These are phyloP conservation scores for Leccinum subrobustum DNA, from an alignment of 1,284 basidiomycete genomes.

Conservation along the genomic window DNA sequence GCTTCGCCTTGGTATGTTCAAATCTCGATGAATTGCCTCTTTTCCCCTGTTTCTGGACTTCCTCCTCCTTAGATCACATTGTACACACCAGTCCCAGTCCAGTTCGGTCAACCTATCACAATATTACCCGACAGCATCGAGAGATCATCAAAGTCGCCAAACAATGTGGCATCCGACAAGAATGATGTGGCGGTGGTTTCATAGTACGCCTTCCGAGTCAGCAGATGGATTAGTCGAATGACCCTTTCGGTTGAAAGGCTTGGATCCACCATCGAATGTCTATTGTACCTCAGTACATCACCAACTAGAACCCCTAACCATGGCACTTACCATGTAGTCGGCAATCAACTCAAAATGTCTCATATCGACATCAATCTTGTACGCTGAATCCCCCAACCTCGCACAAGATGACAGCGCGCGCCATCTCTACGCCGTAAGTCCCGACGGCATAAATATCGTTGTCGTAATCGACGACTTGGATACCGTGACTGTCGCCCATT, in stretches of 20 bases:
- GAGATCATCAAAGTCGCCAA: slow-evolving; percentile 94
- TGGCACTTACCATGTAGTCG: slow-evolving; percentile 88
- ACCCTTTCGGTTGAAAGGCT: slow-evolving; percentile 96
- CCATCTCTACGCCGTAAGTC: slow-evolving; percentile 98
- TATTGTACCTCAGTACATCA: slow-evolving; percentile 34
- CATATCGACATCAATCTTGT: slow-evolving; percentile 95
- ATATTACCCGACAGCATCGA: slow-evolving; percentile 88
- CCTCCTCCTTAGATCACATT: no score
- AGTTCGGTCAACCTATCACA: slow-evolving; percentile 83
- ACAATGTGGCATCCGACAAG: slow-evolving; percentile 90
- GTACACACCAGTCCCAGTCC: slow-evolving; percentile 79
- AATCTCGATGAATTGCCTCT: no score
- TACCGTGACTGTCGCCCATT: slow-evolving; percentile 41
- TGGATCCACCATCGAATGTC: slow-evolving; percentile 97
- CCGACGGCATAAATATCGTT: slow-evolving; percentile 92
- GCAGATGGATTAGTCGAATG: slow-evolving; percentile 88
- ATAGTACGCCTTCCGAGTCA: slow-evolving; percentile 91
- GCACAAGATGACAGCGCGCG: slow-evolving; percentile 83
- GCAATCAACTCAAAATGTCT: slow-evolving; percentile 97
- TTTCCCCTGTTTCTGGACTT: no score
- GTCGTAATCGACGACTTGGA: slow-evolving; percentile 73
- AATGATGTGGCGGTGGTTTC: slow-evolving; percentile 93
- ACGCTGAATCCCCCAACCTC: slow-evolving; percentile 93
- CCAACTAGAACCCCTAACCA: background rate
- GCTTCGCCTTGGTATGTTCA: no score